Conservation (phyloP, 1,284 basidiomycete genomes). For the Gymnopus androsaceus region DNA sequence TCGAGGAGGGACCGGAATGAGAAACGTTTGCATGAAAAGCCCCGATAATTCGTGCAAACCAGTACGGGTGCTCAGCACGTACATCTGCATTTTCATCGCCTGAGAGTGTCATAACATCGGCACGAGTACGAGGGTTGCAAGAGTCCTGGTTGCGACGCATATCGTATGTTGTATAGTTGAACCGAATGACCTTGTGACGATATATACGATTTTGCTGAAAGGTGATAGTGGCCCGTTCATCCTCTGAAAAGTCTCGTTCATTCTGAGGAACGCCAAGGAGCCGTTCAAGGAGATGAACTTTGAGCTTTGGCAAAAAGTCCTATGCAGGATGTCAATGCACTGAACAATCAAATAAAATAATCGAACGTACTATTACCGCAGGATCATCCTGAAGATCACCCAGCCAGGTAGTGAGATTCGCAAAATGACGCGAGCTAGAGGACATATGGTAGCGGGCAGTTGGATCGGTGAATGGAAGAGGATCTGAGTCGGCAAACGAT, state of each 20-base stretch:
- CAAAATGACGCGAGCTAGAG: not conserved
- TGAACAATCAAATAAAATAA: not conserved
- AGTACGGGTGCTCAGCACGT: not conserved
- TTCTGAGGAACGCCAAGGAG: not conserved
- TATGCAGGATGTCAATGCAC: not conserved
- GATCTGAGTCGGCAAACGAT: constrained; percentile 17
- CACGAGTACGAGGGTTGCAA: not conserved
- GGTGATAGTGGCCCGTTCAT: not conserved
- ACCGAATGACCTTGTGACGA: not conserved
- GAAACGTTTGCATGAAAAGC: not conserved
- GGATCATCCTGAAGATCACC: not conserved
- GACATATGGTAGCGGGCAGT: constrained; percentile 21
- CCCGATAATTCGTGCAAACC: not conserved
- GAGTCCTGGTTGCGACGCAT: not conserved
- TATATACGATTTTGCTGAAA: not conserved
- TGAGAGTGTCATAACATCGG: not conserved
- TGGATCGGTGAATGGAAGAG: constrained; percentile 11
- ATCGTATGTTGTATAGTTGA: constrained; percentile 6
- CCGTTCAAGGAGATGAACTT: not conserved
- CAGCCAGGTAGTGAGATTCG: not conserved
- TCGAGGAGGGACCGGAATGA: not conserved
- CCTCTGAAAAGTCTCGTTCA: not conserved
- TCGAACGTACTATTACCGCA: not conserved
- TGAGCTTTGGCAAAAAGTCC: not conserved
- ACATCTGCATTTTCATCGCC: not conserved